Conservation (phyloP, 331 rosid species). For the Spiraea crenata region DNA sequence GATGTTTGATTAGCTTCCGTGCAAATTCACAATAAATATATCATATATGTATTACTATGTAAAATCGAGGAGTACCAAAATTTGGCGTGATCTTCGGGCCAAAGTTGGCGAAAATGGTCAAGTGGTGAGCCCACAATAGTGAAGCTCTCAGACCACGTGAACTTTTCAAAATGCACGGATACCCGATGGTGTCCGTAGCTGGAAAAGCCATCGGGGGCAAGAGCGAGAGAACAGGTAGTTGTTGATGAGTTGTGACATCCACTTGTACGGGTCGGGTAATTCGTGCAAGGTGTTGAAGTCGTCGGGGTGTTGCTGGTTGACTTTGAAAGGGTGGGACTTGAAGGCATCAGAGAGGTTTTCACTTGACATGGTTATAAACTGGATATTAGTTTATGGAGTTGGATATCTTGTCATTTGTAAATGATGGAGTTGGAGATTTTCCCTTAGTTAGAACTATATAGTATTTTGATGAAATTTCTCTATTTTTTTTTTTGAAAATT, state of each 20-base stretch:
- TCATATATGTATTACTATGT: no score
- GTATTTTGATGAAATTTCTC: no score
- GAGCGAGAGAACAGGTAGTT: constrained; percentile 25
- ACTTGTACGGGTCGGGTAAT: constrained; percentile 66
- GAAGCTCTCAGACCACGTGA: constrained; percentile 90
- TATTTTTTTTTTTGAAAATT: no score
- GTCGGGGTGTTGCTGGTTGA: constrained; percentile 37
- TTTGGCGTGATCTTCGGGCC: constrained; percentile 65
- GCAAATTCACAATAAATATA: no score
- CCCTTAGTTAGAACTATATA: no score
- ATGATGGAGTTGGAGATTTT: no score
- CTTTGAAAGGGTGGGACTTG: constrained; percentile 47
- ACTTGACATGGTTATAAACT: constrained; percentile 48
- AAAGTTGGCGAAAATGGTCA: constrained; percentile 63
- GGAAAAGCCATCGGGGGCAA: constrained; percentile 52
- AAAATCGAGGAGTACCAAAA: constrained; percentile 66
- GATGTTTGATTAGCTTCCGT: no score
- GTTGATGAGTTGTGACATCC: constrained; percentile 38
- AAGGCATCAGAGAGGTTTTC: constrained; percentile 57
- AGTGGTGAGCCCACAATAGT: constrained; percentile 74
- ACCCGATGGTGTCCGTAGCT: constrained; percentile 58
- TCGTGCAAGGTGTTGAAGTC: constrained; percentile 65
- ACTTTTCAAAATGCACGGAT: constrained; percentile 39
- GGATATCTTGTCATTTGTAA: no score
- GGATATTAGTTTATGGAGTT: no score